These are phyloP conservation scores for Jamesozyma gamospora DNA, from an alignment of 805 yeast species.

Conservation along the genomic window DNA sequence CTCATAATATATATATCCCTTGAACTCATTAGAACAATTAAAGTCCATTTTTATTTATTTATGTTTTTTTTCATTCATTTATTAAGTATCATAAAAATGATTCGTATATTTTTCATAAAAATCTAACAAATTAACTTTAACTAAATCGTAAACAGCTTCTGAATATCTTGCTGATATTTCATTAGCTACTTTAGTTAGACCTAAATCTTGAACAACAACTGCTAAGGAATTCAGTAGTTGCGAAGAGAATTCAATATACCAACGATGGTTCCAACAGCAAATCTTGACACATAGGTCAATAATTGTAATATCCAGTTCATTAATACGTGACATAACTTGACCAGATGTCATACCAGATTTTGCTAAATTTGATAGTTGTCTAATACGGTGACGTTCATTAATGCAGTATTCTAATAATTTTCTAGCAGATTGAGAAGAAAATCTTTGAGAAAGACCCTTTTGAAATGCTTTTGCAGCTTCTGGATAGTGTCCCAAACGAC, in stretches of 20 bases:
- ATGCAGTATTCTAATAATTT: conserved; percentile 60
- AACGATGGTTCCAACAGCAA: conserved; percentile 95
- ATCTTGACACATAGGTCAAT: conserved; percentile 65
- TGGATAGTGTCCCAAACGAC: conserved; percentile 71
- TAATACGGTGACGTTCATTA: conserved; percentile 34
- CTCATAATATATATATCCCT: no score
- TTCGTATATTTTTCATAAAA: conserved; percentile 23
- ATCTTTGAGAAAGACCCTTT: conserved; percentile 60
- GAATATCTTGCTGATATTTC: conserved; percentile 61
- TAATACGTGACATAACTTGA: conserved; percentile 27
- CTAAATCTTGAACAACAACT: conserved; percentile 62
- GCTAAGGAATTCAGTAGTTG: conserved; percentile 46
- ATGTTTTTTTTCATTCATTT: no score
- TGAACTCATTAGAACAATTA: no score
- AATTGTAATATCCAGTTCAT: conserved; percentile 41
- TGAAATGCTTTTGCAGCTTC: conserved; percentile 84
- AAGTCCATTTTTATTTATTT: no score
- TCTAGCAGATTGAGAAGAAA: conserved; percentile 70
- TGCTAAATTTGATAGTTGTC: conserved; percentile 12
- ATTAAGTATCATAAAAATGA: conserved; percentile 21
- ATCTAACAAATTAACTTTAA: conserved; percentile 21
- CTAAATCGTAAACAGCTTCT: conserved; percentile 27
- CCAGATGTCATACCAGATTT: conserved; percentile 21
- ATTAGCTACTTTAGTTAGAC: conserved; percentile 64
- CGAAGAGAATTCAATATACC: conserved; percentile 90